Evolutionary conservation across 2,329 filamentous ascomycete genomes (phyloP).

Genomic region (Grosmannia huntii): DNA sequence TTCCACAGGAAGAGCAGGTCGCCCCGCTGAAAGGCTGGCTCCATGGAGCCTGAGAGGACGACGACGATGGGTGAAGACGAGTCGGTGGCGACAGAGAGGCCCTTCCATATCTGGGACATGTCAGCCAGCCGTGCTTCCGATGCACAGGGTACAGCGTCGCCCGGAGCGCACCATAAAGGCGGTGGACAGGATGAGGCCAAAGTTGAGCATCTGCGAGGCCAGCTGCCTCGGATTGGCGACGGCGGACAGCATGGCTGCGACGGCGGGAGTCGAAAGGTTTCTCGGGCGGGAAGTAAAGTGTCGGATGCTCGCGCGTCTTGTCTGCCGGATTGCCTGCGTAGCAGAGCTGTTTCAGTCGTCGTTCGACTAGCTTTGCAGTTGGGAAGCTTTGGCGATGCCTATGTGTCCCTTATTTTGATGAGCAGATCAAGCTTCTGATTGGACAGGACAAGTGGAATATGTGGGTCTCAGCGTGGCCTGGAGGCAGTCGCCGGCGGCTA

Average conservation of each 20-base stretch:
- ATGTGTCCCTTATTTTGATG: background rate
- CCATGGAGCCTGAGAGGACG: constrained; percentile 75
- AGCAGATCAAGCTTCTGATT: background rate
- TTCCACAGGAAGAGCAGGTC: constrained; percentile 72
- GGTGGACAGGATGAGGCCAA: constrained; percentile 77
- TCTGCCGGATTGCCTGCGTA: background rate
- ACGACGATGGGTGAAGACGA: constrained; percentile 70
- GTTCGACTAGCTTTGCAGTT: too few species aligned
- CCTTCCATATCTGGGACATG: constrained; percentile 63
- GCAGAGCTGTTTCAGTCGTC: background rate
- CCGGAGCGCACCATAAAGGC: constrained; percentile 65
- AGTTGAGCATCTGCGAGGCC: constrained; percentile 74
- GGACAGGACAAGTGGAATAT: background rate
- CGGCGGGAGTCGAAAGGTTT: background rate
- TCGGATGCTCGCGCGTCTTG: background rate
- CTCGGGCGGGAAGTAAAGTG: background rate
- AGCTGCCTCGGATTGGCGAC: constrained; percentile 69
- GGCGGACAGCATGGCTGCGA: constrained; percentile 46
- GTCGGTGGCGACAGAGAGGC: constrained; percentile 65
- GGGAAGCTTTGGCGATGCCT: too few species aligned
- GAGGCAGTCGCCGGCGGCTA: too few species aligned
- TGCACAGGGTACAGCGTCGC: too few species aligned
- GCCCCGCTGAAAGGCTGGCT: constrained; percentile 68
- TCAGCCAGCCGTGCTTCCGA: background rate
- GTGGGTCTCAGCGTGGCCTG: too few species aligned